Percentiles rank a stretch among this genome's conserved stretches.
Evolutionary conservation across 2,329 filamentous ascomycete species (phyloP).

Genomic region (Aspergillus quadricinctus): DNA sequence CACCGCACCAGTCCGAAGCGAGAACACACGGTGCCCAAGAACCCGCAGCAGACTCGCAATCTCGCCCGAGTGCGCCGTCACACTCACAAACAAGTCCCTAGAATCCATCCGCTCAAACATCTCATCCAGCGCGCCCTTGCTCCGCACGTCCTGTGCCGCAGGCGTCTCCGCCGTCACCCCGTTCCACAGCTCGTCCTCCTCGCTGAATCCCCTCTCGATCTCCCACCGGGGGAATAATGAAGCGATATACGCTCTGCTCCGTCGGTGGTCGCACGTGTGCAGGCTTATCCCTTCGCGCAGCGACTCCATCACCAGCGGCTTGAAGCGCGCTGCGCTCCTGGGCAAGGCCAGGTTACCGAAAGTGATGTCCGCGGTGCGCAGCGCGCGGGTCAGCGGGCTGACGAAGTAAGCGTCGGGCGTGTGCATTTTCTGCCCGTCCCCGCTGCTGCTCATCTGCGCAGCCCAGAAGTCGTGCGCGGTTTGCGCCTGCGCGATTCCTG

Average conservation of each 20-base stretch:
- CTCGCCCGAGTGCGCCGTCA: conserved; percentile 56
- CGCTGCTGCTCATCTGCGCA: conserved; percentile 40
- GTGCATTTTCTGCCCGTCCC: conserved; percentile 49
- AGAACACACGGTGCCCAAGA: conserved; percentile 43
- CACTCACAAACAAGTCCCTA: conserved; percentile 45
- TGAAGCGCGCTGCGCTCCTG: conserved; percentile 31
- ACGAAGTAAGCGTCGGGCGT: conserved; percentile 53
- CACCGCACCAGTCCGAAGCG: conserved; percentile 45
- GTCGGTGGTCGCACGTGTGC: conserved; percentile 58
- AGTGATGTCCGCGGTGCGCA: conserved; percentile 53
- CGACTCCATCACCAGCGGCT: conserved; percentile 53
- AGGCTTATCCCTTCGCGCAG: conserved; percentile 55
- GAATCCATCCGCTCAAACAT: conserved; percentile 42
- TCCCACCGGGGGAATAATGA: conserved; percentile 45
- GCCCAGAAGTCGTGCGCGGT: conserved; percentile 46
- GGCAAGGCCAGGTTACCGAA: conserved; percentile 28
- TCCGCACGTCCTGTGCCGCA: conserved; percentile 45
- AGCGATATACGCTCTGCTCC: conserved; percentile 45
- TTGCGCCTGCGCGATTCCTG: conserved; percentile 49
- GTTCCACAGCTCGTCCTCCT: conserved; percentile 53
- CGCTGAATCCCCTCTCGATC: conserved; percentile 51
- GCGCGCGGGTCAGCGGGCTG: conserved; percentile 53
- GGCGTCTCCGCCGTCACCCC: conserved; percentile 46
- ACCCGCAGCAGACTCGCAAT: conserved; percentile 49
- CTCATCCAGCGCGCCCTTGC: conserved; percentile 45